These are phyloP conservation scores for Straminergon stramineum DNA, from an alignment of 225 moss, liverwort and hornwort species.

Conservation along the genomic window DNA sequence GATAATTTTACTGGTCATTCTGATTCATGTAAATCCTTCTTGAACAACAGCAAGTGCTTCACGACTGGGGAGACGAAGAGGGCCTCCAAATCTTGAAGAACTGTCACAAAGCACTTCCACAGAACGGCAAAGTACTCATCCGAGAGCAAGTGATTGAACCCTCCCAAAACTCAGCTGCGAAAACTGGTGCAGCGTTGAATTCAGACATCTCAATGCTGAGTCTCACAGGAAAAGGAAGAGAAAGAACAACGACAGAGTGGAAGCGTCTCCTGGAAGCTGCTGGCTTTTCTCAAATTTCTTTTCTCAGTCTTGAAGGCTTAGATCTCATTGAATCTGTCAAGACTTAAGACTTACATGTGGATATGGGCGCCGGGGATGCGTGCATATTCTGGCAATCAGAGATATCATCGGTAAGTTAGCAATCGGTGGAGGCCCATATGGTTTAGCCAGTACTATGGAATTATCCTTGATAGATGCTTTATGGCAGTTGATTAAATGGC, in stretches of 20 bases:
- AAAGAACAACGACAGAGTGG: not conserved
- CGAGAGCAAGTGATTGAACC: conserved; percentile 2
- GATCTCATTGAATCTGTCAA: conserved; percentile 8
- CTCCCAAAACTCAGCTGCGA: not conserved
- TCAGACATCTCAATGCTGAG: not conserved
- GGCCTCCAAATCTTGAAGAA: conserved; percentile 10
- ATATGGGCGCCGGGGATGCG: no score
- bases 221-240: not conserved
- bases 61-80: conserved; percentile 21
- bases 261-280: not conserved
- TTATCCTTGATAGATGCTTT: no score
- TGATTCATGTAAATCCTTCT: not conserved
- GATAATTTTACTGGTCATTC: not conserved
- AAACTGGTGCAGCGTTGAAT: not conserved
- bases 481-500: no score
- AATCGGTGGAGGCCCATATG: no score
- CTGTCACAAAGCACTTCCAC: conserved; percentile 9
- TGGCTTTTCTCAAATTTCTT: not conserved
- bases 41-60: conserved; percentile 15
- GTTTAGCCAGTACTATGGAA: no score
- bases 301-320: not conserved
- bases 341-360: not conserved
- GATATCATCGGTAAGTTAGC: no score
- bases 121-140: conserved; percentile 12
- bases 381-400: no score